phyloP scores from a whole-genome alignment of 257 asterid species.

The Agastache rugosa region DNA sequence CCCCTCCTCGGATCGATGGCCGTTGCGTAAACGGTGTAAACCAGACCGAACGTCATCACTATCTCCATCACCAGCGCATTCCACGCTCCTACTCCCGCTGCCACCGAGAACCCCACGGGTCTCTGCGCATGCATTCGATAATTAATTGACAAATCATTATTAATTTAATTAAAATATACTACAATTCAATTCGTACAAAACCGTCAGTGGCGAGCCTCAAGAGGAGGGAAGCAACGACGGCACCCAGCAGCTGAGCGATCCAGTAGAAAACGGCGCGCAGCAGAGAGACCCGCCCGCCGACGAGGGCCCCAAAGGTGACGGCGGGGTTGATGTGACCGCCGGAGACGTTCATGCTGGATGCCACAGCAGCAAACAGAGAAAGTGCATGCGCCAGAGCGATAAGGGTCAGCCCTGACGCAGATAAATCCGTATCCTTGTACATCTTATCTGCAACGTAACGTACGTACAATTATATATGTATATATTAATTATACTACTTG shows the following conservation, averaged over 20 bases:
- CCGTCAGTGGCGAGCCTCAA: slow-evolving; percentile 73
- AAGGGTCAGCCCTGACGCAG: slow-evolving; percentile 62
- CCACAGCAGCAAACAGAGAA: slow-evolving; percentile 79
- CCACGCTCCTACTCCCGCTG: slow-evolving; percentile 62
- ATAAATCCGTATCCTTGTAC: slow-evolving; percentile 55
- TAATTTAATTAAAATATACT: too few relatives aligned
- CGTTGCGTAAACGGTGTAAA: slow-evolving; percentile 79
- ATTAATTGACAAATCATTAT: too few relatives aligned
- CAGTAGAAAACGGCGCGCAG: slow-evolving; percentile 85
- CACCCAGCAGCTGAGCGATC: slow-evolving; percentile 93
- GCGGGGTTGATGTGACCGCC: slow-evolving; percentile 97
- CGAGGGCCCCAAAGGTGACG: slow-evolving; percentile 88
- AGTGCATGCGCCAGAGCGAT: slow-evolving; percentile 81
- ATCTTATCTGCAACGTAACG: slow-evolving; percentile 51
- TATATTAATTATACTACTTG: too few relatives aligned
- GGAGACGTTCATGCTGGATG: slow-evolving; percentile 84
- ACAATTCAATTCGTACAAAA: slow-evolving; percentile 46
- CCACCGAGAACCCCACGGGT: slow-evolving; percentile 79
- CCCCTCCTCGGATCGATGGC: slow-evolving; percentile 86
- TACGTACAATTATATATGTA: too few relatives aligned
- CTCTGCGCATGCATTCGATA: too few relatives aligned
- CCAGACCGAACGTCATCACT: slow-evolving; percentile 76
- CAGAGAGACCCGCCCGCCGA: slow-evolving; percentile 78
- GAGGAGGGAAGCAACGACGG: slow-evolving; percentile 72
- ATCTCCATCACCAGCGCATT: slow-evolving; percentile 84